These are phyloP conservation scores for Hirsutella thompsonii DNA, from an alignment of 2,329 filamentous ascomycete species.

Conservation along the genomic window DNA sequence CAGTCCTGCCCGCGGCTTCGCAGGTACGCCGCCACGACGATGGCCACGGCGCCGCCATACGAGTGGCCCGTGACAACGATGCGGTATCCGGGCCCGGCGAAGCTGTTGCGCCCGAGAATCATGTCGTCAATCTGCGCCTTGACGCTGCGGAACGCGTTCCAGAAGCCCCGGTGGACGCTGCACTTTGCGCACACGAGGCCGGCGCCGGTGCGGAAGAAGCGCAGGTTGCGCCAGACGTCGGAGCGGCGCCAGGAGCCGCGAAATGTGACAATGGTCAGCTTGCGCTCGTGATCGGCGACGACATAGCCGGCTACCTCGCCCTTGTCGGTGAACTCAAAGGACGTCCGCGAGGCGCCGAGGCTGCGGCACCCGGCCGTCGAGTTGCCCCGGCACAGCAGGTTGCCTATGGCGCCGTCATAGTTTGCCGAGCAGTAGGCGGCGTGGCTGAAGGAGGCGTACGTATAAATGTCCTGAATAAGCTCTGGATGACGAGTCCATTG, in stretches of 20 bases:
- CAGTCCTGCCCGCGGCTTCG: conserved; percentile 29
- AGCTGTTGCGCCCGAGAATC: conserved; percentile 19
- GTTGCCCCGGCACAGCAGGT: neutral
- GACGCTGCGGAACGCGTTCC: conserved; percentile 42
- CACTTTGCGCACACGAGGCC: conserved; percentile 26
- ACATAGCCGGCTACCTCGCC: conserved; percentile 37
- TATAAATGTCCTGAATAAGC: conserved; percentile 9
- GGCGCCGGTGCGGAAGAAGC: conserved; percentile 7
- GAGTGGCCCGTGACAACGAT: conserved; percentile 53
- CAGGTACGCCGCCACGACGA: conserved; percentile 43
- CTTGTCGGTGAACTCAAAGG: conserved; percentile 12
- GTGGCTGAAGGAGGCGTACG: neutral
- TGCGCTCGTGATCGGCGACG: conserved; percentile 30
- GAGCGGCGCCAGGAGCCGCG: conserved; percentile 40
- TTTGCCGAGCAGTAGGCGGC: neutral
- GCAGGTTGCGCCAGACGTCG: conserved; percentile 12
- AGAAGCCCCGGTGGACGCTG: conserved; percentile 43
- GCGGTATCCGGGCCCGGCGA: conserved; percentile 25
- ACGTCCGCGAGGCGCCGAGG: neutral
- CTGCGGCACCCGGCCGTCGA: neutral
- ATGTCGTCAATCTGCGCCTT: conserved; percentile 23
- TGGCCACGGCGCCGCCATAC: conserved; percentile 52
- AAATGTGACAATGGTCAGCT: conserved; percentile 45
- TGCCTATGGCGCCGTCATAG: neutral
- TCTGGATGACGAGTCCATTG: conserved; percentile 6